A percentile compares a stretch with the other conserved stretches of the same genome.
These are phyloP conservation scores for Phoenix roebelenii DNA, from an alignment of 176 grass and related monocot species.

Conservation along the genomic window DNA sequence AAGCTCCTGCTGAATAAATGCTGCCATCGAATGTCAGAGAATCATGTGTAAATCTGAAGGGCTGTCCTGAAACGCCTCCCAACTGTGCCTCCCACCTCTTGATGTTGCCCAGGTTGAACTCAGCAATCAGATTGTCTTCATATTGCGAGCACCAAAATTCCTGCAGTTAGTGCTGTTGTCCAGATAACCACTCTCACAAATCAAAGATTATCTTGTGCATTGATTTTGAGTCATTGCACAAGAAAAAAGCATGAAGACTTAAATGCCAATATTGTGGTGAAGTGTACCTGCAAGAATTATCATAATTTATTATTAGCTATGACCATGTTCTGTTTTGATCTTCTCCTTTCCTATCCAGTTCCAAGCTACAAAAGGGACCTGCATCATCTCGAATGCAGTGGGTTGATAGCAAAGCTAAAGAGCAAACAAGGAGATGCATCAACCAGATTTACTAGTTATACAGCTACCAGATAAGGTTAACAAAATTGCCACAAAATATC, in stretches of 20 bases:
- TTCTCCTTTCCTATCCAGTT: slow-evolving; percentile 79
- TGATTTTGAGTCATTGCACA: not conserved
- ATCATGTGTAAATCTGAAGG: slow-evolving; percentile 75
- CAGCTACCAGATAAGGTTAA: too few species aligned
- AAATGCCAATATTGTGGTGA: slow-evolving; percentile 1
- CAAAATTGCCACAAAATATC: not conserved
- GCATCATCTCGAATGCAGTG: slow-evolving; percentile 8
- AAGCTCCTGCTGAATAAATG: slow-evolving; percentile 8
- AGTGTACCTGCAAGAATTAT: slow-evolving; percentile 60
- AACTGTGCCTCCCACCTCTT: slow-evolving; percentile 51
- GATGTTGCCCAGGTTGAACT: slow-evolving; percentile 75
- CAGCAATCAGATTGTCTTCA: slow-evolving; percentile 56
- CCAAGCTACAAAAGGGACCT: slow-evolving; percentile 81
- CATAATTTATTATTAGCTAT: slow-evolving; percentile 68
- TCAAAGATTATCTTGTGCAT: slow-evolving; percentile 5
- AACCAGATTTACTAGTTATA: not conserved
- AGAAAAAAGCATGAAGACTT: not conserved
- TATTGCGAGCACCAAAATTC: slow-evolving; percentile 72
- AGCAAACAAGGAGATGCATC: not conserved
- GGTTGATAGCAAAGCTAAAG: not conserved
- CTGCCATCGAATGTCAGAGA: slow-evolving; percentile 55
- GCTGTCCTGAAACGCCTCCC: slow-evolving; percentile 69
- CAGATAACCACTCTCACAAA: not conserved
- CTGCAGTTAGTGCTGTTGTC: slow-evolving; percentile 50
- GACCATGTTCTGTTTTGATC: slow-evolving; percentile 76